Evolutionary conservation across 2,329 filamentous ascomycete species (phyloP).

Genomic region (Decorospora gaudefroyi): DNA sequence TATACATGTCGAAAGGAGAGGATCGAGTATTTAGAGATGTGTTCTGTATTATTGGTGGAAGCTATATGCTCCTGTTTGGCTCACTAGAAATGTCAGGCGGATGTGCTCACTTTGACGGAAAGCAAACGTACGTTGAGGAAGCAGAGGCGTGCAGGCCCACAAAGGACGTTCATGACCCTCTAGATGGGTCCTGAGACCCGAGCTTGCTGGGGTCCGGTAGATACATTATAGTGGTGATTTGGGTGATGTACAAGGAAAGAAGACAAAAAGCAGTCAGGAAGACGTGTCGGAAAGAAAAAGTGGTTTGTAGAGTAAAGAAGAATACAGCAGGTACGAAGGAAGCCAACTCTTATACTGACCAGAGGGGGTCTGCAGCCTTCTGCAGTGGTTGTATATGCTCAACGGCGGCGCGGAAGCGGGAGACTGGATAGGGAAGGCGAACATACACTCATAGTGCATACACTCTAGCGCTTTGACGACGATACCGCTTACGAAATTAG

Average conservation of each 20-base stretch:
- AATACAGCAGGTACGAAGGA: not conserved
- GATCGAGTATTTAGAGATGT: not conserved
- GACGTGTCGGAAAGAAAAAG: not conserved
- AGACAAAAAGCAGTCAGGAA: not conserved
- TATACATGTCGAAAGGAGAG: not conserved
- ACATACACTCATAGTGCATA: not conserved
- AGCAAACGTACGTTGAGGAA: not conserved
- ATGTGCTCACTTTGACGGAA: not conserved
- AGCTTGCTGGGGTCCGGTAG: too few species aligned
- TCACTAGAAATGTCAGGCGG: not conserved
- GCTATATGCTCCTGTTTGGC: not conserved
- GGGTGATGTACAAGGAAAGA: too few species aligned
- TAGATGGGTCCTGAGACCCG: too few species aligned
- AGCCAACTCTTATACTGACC: constrained; percentile 12
- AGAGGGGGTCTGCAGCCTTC: constrained; percentile 4
- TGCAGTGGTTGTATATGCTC: constrained; percentile 10
- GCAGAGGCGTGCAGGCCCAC: too few species aligned
- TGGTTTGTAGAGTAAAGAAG: not conserved
- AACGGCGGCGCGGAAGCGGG: constrained; percentile 22
- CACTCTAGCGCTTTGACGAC: not conserved
- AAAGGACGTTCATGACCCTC: too few species aligned
- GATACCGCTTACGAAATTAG: constrained; percentile 4
- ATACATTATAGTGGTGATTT: too few species aligned
- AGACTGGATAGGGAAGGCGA: constrained; percentile 4
- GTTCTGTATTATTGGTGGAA: not conserved